Percentiles rank a stretch among this genome's conserved stretches.
Evolutionary conservation across 2,329 filamentous ascomycete genomes (phyloP).

Genomic region (Botrytis deweyae): DNA sequence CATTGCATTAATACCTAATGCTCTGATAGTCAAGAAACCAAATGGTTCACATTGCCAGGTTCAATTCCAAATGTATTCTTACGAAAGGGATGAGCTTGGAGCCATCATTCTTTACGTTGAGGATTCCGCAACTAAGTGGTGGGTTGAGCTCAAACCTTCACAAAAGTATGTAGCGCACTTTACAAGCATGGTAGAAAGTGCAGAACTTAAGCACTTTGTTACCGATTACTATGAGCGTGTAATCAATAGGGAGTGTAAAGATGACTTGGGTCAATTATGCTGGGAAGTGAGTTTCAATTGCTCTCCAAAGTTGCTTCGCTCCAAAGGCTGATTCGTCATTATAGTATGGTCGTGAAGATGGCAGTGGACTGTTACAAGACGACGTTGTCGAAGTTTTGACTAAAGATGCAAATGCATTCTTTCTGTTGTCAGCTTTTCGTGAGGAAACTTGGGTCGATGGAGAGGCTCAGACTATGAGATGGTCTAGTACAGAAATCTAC

Average conservation of each 20-base stretch:
- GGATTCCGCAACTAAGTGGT: slow-evolving; percentile 10
- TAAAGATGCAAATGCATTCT: slow-evolving; percentile 18
- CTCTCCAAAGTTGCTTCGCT: neutral
- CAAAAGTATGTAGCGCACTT: slow-evolving; percentile 17
- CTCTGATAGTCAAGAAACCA: slow-evolving; percentile 11
- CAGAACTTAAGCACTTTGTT: slow-evolving; percentile 20
- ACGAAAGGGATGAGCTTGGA: slow-evolving; percentile 16
- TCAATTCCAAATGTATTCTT: slow-evolving; percentile 15
- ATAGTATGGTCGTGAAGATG: slow-evolving; percentile 19
- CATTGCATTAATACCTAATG: neutral
- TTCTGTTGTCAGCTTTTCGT: slow-evolving; percentile 14
- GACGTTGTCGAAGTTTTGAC: slow-evolving; percentile 15
- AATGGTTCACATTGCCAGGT: slow-evolving; percentile 17
- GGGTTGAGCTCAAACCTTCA: slow-evolving; percentile 17
- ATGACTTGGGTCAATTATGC: slow-evolving; percentile 8
- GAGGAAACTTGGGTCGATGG: slow-evolving; percentile 10
- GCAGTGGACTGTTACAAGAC: slow-evolving; percentile 2
- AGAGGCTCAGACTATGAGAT: neutral
- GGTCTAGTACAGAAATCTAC: slow-evolving; percentile 9
- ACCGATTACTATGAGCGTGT: slow-evolving; percentile 21
- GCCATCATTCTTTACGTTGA: slow-evolving; percentile 19
- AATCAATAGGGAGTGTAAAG: neutral
- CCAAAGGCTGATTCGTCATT: neutral
- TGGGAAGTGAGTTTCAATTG: slow-evolving; percentile 16
- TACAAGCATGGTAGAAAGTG: slow-evolving; percentile 15